Base-by-base conservation (phyloP, 495 filamentous ascomycete genomes). In the Penicillium pancosmium region DNA sequence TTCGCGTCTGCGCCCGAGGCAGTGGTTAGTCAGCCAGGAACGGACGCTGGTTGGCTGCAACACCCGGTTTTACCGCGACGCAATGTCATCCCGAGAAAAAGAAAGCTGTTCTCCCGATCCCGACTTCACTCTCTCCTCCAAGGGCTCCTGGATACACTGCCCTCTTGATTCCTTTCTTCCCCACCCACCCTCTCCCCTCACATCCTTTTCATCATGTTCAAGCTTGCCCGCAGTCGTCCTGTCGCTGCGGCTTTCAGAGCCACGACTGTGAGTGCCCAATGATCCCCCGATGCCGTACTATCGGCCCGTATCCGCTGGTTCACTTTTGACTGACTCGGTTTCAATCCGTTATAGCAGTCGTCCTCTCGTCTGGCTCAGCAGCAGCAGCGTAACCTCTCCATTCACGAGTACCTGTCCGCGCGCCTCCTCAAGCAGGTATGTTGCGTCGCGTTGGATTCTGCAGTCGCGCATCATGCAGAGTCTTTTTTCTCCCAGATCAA, bases 321-420 rank as follows among this genome's bases (percentile, higher is more conserved):
- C 50, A 54, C 27, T 62, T 62, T 54, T 27, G 25, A 66, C 73
- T 71, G 71, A 69, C 34, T 18, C 18, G 25, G 44, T 51, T 35
- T 16, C 13, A n/a, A 50, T 51, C 7, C 5, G 49, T 23, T 67
- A 31, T 60, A 86, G 81, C 72, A 79, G 55, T 71, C 78, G 8
- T 78, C 81, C 55, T 79, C 73, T 63, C 70, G 81, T 53, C 53
- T 76, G 13, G 73, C 77, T 60, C 66, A 78, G 67, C 85, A 88
- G 70, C 93, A 96, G 76, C 88, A 87, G 80, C 87, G 94, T 74
- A 87, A 88, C 63, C 85, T 98, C 64, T 93, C 91, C 61, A 96
- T 98, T 65, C 94, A 98, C 81, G 94, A 98, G 79, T 97, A 97
- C 81, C 86, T 92, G 68, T 96, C 94, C 50, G 91, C 92, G 64